Conservation (phyloP, 1,284 basidiomycete species). For the Fomitopsis betulina region DNA sequence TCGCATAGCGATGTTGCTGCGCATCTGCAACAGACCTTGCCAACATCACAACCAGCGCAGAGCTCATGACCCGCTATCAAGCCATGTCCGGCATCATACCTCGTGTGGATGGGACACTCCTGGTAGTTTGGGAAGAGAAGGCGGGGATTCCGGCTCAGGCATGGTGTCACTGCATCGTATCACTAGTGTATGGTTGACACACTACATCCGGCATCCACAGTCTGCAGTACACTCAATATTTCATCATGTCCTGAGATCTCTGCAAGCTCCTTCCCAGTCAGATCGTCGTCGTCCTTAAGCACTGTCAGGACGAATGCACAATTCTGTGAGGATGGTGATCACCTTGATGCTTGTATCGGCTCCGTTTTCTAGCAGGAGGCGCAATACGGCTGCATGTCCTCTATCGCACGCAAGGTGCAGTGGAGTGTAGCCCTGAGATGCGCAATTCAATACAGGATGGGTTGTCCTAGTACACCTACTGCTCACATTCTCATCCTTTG, state of each 20-base stretch:
- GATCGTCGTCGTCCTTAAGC: constrained; percentile 65
- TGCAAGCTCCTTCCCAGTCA: constrained; percentile 65
- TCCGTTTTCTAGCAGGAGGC: constrained; percentile 58
- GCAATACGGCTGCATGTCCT: constrained; percentile 57
- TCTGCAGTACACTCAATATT: constrained; percentile 46
- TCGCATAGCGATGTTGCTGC: constrained; percentile 2
- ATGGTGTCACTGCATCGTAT: constrained; percentile 12
- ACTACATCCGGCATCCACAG: neutral
- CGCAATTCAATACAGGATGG: constrained; percentile 4
- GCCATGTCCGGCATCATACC: neutral
- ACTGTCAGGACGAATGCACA: neutral
- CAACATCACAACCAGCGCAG: neutral
- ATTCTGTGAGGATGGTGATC: constrained; percentile 4
- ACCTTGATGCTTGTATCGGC: constrained; percentile 67
- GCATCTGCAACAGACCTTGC: neutral
- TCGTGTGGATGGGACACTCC: neutral
- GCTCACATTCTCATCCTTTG: constrained; percentile 63
- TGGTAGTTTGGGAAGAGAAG: neutral
- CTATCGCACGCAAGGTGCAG: constrained; percentile 84
- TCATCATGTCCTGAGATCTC: constrained; percentile 59
- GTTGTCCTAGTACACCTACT: neutral
- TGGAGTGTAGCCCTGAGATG: constrained; percentile 73
- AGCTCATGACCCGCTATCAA: neutral
- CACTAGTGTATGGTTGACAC: neutral
- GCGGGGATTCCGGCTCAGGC: neutral